Base-by-base conservation (phyloP, 2,329 filamentous ascomycete species). In the Colletotrichum trifolii region DNA sequence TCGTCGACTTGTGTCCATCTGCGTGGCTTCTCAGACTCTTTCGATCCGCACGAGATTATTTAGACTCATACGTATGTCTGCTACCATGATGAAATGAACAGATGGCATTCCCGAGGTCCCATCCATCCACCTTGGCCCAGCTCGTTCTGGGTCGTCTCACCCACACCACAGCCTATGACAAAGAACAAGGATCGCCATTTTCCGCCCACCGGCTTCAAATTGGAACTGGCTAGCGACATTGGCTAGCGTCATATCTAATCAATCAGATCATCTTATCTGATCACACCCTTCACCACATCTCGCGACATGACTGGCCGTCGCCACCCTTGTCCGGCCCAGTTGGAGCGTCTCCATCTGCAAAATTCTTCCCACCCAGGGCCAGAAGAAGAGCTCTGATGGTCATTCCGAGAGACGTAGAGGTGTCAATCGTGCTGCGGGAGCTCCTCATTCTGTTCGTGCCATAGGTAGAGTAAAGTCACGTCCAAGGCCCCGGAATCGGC, bases 231-330 rank as follows among this genome's bases (percentile, higher is more conserved):
- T 60, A 64, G 55, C 49, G 60, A 54, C 49, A 54, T 49, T 50
- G 42, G 38, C 55, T 64, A 60, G 60, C 60, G 60, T 60, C 60
- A 60, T 64, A 64, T 64, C 55, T 64, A 64, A 64, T 64, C 60
- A 64, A 64, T 64, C 60, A 64, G 60, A 60, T 60, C 60, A 64
- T 64, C 60, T 64, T 64, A 64, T 64, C 60, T 64, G 60, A 64
- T 64, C 60, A 64, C 55, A 54, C 48, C 49, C 49, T 64, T 54
- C 55, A 60, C 55, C 43, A 39, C 60, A 43, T 17, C 11, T 48
- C 13, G 12, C 42, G 42, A 33, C 60, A 9, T 64, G 60, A 64
- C n/a, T 64, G 60, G 60, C 42, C 42, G 39, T 39, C 38, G 25
- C 40, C 60, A 25, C 60, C 60, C 60, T 53, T 47, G 60, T 48